A percentile compares a stretch with the other conserved stretches of the same genome.
These are phyloP conservation scores for Cerioporus squamosus DNA, from an alignment of 1,284 basidiomycete genomes.

Conservation along the genomic window DNA sequence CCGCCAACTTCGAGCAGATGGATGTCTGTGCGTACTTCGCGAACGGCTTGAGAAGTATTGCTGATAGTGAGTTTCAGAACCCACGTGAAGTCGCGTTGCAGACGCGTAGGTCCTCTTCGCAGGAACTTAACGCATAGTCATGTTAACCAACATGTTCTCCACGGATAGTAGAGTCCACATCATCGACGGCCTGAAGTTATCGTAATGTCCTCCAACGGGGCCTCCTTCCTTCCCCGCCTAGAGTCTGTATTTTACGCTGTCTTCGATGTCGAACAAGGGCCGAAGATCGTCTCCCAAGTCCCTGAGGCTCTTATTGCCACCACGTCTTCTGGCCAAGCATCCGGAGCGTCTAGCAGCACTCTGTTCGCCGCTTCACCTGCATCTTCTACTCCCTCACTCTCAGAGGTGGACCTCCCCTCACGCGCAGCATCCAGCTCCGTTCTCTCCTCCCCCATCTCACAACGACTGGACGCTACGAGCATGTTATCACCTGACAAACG, in stretches of 20 bases:
- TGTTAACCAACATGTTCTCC: not conserved
- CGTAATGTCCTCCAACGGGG: slow-evolving; percentile 53
- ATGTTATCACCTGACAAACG: slow-evolving; percentile 52
- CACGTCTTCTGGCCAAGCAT: slow-evolving; percentile 19
- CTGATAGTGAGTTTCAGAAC: not conserved
- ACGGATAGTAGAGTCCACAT: not conserved
- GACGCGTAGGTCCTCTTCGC: not conserved
- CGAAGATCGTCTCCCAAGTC: slow-evolving; percentile 88
- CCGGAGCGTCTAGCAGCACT: slow-evolving; percentile 22
- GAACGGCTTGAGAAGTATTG: too few relatives aligned
- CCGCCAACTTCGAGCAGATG: too few relatives aligned
- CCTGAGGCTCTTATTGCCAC: slow-evolving; percentile 81
- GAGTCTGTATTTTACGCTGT: slow-evolving; percentile 88
- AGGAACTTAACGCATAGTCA: too few relatives aligned
- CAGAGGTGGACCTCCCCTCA: slow-evolving; percentile 42
- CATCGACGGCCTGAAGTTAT: not conserved
- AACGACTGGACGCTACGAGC: slow-evolving; percentile 45
- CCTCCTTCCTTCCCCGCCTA: slow-evolving; percentile 80
- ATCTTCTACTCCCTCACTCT: slow-evolving; percentile 47
- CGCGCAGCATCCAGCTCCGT: slow-evolving; percentile 49
- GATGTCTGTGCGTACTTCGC: not conserved
- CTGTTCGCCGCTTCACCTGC: slow-evolving; percentile 45
- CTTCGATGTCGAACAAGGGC: slow-evolving; percentile 83
- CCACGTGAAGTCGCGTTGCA: not conserved
- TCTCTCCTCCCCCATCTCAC: slow-evolving; percentile 46